Base-by-base conservation (phyloP, 768 basidiomycete genomes). In the Lyophyllum decastes region DNA sequence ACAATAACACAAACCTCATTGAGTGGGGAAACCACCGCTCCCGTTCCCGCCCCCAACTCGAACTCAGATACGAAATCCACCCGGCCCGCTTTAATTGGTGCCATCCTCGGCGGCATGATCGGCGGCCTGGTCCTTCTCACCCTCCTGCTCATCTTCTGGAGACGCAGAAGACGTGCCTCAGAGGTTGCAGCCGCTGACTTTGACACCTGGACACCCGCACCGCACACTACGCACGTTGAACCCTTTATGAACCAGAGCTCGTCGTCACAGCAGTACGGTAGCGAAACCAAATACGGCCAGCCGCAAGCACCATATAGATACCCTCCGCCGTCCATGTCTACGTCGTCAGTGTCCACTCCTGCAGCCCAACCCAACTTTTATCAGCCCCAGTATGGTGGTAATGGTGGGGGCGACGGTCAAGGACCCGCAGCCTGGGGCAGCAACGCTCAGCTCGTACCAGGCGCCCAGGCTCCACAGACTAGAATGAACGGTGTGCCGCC, bases 261-360 rank as follows among this genome's bases (percentile, higher is more conserved):
- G 22, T 45, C 25, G 48, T 49, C 35, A 55, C 27, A 59, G 16
- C 52, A 58, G 34, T 38, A 35, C 19, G 25, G 30, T 7, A 38
- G 34, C 22, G 55, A 19, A 25, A 38, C 51, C 19, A 49, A 45
- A 34, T 59, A 59, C 51, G 16, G 47, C 22, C 57, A 58, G 21
- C 38, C 48, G 19, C 57, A 61, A 45, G 40, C 61, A 5, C 47
- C 61, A 7, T 41, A 62, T 54, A 54, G 61, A 22, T 62, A 62
- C 21, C 61, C 41, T 9, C 61, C 61, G 21, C 61, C 61, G 22
- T 62, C 61, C 0, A 24, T 11, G 27, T 21, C 49, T 4, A 24
- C 55, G 26, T 41, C 35, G 1, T 12, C 47, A 6, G 17, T 12
- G 21, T 17, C 25, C 19, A 25, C 5, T 4, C 40, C 33, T 38